These are phyloP conservation scores for Saccharomyces kudriavzevii DNA, from an alignment of 805 yeast species.

Conservation along the genomic window DNA sequence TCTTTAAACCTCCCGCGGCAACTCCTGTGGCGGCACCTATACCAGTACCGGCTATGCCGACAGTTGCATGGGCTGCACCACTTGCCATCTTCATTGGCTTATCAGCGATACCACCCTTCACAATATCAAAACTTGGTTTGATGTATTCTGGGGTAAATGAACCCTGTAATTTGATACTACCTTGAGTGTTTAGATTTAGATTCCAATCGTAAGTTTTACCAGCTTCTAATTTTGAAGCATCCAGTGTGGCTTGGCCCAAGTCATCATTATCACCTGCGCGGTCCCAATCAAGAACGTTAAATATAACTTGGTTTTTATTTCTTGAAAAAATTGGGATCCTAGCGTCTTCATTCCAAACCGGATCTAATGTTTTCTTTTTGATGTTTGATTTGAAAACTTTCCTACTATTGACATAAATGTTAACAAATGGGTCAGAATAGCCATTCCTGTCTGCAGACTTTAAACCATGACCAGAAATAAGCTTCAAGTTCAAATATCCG, in stretches of 20 bases:
- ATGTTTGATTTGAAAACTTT: slow-evolving; percentile 51
- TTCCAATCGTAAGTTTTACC: slow-evolving; percentile 38
- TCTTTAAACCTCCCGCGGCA: slow-evolving; percentile 40
- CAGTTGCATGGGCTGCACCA: slow-evolving; percentile 29
- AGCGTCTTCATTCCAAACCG: slow-evolving; percentile 67
- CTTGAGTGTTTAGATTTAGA: slow-evolving; percentile 55
- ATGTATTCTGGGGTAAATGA: slow-evolving; percentile 57
- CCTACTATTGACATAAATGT: slow-evolving; percentile 45
- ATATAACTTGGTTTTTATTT: slow-evolving; percentile 40
- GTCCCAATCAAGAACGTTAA: slow-evolving; percentile 70
- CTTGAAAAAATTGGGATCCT: slow-evolving; percentile 57
- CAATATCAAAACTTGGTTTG: slow-evolving; percentile 49
- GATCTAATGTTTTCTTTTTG: slow-evolving; percentile 59
- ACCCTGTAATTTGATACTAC: slow-evolving; percentile 46
- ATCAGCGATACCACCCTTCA: slow-evolving; percentile 35
- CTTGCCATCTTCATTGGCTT: slow-evolving; percentile 35
- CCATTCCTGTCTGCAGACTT: slow-evolving; percentile 63
- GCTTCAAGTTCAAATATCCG: slow-evolving; percentile 50
- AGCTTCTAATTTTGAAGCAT: slow-evolving; percentile 43
- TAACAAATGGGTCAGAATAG: slow-evolving; percentile 64
- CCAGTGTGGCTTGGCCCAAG: slow-evolving; percentile 46
- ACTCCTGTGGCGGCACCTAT: slow-evolving; percentile 33
- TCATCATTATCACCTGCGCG: slow-evolving; percentile 60
- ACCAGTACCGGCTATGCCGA: slow-evolving; percentile 30
- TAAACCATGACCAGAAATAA: slow-evolving; percentile 48